Evolutionary conservation across 208 protist genomes (phyloP).

Genomic region (Acanthamoeba polyphaga): DNA sequence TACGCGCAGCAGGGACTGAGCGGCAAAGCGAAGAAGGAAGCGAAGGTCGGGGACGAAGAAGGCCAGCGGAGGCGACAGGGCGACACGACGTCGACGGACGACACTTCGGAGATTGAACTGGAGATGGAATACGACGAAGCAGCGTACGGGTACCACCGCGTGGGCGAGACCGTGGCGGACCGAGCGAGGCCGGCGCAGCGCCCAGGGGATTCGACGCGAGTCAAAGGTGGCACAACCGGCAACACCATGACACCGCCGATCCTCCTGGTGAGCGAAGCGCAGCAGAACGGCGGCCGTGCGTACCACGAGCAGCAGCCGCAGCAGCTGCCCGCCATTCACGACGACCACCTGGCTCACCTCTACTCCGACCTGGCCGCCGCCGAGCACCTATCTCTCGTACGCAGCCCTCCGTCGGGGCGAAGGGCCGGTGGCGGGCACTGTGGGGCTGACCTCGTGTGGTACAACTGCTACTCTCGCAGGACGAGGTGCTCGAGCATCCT

Average conservation of each 20-base stretch:
- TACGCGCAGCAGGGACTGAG: background rate
- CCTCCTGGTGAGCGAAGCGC: background rate
- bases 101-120: background rate
- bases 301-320: background rate
- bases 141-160: background rate
- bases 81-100: background rate
- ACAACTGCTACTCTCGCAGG: background rate
- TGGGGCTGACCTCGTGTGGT: too few species aligned
- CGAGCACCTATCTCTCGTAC: constrained; percentile 21
- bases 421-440: too few species aligned
- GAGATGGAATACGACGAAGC: background rate
- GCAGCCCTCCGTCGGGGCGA: background rate
- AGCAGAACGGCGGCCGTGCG: background rate
- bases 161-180: background rate
- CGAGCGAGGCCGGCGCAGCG: background rate
- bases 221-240: background rate
- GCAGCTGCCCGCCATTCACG: background rate
- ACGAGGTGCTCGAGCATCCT: constrained; percentile 32
- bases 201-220: background rate
- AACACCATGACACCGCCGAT: background rate
- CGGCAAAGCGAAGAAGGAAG: background rate
- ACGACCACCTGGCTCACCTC: constrained; percentile 21
- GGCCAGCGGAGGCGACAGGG: background rate
- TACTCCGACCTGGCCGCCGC: constrained; percentile 32
- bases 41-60: background rate